Base-by-base conservation (phyloP, 768 basidiomycete species). In the Pisolithus tinctorius region DNA sequence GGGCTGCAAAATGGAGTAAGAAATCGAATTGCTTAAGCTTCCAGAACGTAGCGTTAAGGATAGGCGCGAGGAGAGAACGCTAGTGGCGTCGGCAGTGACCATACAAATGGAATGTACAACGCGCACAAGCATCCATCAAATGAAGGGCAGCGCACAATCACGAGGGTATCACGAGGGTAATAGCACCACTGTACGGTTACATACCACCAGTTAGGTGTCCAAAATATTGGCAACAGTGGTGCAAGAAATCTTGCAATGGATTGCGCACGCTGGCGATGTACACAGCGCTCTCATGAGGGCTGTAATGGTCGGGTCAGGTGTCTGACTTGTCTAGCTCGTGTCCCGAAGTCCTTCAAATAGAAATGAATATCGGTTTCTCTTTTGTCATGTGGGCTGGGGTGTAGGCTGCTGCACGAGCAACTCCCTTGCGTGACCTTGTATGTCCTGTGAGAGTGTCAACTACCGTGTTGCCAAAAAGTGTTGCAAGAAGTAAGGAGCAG, bases 321-420 rank as follows among this genome's bases (percentile, higher is more conserved):
- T 45, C 13, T 25, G 41, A 26, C 23, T 14, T 26, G 41, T 42
- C 20, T 17, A 23, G 41, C 23, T 23, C n/a, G 8, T 42, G n/a
- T 17, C 41, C 25, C 41, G 9, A 27, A 26, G 43, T 45, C 34
- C 26, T 30, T 29, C 25, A 45, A 30, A 25, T 16, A 16, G 9
- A 17, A 30, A 45, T 45, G 43, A 29, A 45, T 27, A n/a, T 23
- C 2, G 27, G 27, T 3, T 16, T 16, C 27, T n/a, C 26, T 8
- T 16, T 45, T 45, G 20, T 20, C 4, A 42, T 17, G 26, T 26
- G 13, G 51, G 50, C 30, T 86, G 85, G 13, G 86, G 86, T 23
- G 86, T 87, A 34, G 84, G 82, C 60, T 84, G 86, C 56, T 86
- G 83, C 37, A 85, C 73, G 48, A 81, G 77, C 45, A 80, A 72